Conservation (phyloP, 208 protist species). For the Herpetomonas tarakana region DNA sequence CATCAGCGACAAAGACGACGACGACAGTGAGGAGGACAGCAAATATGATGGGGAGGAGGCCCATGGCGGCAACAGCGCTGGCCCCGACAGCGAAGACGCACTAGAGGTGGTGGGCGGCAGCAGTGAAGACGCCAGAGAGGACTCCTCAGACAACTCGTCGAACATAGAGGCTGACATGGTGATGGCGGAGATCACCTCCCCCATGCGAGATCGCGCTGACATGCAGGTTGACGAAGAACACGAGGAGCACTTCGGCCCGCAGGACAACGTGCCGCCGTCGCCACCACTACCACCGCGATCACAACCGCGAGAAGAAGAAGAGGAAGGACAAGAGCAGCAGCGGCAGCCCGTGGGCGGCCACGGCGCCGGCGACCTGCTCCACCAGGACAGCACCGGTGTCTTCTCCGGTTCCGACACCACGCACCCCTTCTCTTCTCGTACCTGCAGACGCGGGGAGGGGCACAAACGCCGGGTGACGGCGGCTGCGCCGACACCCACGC, state of each 20-base stretch:
- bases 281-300: too few relatives aligned
- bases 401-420: not conserved
- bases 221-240: too few relatives aligned
- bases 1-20: not conserved
- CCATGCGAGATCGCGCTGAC: too few relatives aligned
- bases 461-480: too few relatives aligned
- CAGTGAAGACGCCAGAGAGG: conserved; percentile 6
- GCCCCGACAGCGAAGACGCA: not conserved
- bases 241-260: not conserved
- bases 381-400: not conserved
- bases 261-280: not conserved
- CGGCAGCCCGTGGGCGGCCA: not conserved
- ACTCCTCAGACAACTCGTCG: not conserved
- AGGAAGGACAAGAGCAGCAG: too few relatives aligned
- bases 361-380: not conserved
- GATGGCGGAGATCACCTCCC: conserved; percentile 7
- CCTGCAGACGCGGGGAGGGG: too few relatives aligned
- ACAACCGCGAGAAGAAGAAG: too few relatives aligned
- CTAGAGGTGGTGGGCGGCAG: not conserved
- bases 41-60: not conserved
- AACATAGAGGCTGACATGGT: not conserved
- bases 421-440: not conserved
- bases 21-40: conserved; percentile 3
- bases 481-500: too few relatives aligned
- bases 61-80: not conserved